Evolutionary conservation across 495 filamentous ascomycete species (phyloP).

Genomic region (Penicillium cinerascens): DNA sequence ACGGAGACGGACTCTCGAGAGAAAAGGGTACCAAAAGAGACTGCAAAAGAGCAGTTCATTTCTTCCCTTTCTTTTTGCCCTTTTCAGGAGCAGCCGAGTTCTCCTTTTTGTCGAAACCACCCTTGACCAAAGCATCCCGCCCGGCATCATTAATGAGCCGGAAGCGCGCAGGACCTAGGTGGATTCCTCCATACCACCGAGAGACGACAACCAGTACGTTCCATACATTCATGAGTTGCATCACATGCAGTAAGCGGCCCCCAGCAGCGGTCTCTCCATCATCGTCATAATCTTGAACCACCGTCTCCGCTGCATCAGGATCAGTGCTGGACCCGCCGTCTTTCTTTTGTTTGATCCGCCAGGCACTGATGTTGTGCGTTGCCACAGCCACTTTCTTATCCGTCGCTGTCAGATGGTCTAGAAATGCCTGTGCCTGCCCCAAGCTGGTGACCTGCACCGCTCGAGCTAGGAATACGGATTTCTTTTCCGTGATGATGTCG

Average conservation of each 20-base stretch:
- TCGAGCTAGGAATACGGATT: conserved; percentile 83
- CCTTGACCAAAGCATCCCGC: conserved; percentile 78
- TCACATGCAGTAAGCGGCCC: conserved; percentile 74
- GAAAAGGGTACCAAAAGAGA: not conserved
- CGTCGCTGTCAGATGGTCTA: conserved; percentile 68
- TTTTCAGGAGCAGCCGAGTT: conserved; percentile 35
- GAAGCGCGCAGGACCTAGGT: conserved; percentile 84
- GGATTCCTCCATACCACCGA: conserved; percentile 89
- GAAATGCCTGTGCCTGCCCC: conserved; percentile 61
- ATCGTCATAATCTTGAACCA: conserved; percentile 88
- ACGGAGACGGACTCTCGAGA: not conserved
- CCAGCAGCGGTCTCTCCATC: conserved; percentile 97
- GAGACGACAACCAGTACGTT: conserved; percentile 91
- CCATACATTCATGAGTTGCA: conserved; percentile 95
- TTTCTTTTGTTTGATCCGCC: conserved; percentile 52
- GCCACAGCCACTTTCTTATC: conserved; percentile 81
- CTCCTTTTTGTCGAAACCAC: conserved; percentile 59
- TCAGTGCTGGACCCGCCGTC: conserved; percentile 17
- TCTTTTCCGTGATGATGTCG: conserved; percentile 69
- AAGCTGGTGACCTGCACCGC: conserved; percentile 62
- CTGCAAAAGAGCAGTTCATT: conserved; percentile 27
- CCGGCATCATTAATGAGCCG: conserved; percentile 82
- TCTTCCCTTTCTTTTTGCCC: conserved; percentile 59
- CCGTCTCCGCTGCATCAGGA: conserved; percentile 45
- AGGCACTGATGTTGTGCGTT: conserved; percentile 85